These are phyloP conservation scores for Xanthoparmelia taractica DNA, from an alignment of 495 filamentous ascomycete species.

Conservation along the genomic window DNA sequence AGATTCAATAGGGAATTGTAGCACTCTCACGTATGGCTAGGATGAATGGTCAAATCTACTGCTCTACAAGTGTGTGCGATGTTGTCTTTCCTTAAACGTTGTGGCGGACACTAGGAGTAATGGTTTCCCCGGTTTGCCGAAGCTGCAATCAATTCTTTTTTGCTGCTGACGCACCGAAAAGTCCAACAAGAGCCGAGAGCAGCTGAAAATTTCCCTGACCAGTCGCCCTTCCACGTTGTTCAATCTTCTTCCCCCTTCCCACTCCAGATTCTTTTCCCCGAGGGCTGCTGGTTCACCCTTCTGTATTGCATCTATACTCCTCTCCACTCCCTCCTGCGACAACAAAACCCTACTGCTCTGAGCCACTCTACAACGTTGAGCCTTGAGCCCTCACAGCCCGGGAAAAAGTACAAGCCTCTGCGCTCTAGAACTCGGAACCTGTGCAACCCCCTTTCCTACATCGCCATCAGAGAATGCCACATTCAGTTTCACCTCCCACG, in stretches of 20 bases:
- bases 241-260: neutral
- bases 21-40: too few relatives aligned
- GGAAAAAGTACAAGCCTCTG: neutral
- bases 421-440: neutral
- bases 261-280: neutral
- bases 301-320: neutral
- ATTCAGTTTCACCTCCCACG: conserved; percentile 53
- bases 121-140: neutral
- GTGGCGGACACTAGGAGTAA: neutral
- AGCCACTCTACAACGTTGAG: neutral
- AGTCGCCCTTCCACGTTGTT: conserved; percentile 4
- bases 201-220: conserved; percentile 4
- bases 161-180: conserved; percentile 1
- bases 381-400: neutral
- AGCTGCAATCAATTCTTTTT: neutral
- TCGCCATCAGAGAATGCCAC: conserved; percentile 51
- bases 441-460: neutral
- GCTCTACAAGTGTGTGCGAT: neutral
- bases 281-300: conserved; percentile 11
- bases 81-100: neutral
- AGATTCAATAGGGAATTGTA: neutral
- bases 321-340: neutral
- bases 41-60: neutral
- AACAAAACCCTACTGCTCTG: neutral
- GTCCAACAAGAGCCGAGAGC: neutral